Conservation (phyloP, 192 early-diverging fungal species). For the Chytriomyces hyalinus region DNA sequence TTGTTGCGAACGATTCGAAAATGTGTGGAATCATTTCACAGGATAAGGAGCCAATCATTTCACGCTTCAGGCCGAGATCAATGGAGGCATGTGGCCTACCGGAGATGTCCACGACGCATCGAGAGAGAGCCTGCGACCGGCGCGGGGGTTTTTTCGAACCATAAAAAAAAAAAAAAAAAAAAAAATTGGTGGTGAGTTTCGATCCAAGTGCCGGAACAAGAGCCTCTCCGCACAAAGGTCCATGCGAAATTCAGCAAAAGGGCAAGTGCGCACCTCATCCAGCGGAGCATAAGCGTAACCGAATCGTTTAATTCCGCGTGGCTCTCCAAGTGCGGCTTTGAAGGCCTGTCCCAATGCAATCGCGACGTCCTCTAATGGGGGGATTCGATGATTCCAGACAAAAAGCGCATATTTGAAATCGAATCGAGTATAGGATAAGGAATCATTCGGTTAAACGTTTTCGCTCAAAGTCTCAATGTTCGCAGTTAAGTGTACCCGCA, state of each 20-base stretch:
- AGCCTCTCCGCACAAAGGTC: constrained; percentile 15
- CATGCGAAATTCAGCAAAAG: not conserved
- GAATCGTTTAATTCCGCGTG: constrained; percentile 91
- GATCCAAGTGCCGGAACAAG: not conserved
- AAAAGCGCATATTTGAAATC: too few relatives aligned
- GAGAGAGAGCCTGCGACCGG: constrained; percentile 71
- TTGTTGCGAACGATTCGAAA: constrained; percentile 87
- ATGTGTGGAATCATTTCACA: constrained; percentile 99
- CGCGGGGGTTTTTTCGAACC: too few relatives aligned
- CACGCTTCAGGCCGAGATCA: constrained; percentile 87
- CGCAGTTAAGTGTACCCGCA: constrained; percentile 44
- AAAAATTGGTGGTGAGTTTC: too few relatives aligned
- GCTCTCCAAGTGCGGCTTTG: constrained; percentile 89
- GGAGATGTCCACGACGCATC: constrained; percentile 97
- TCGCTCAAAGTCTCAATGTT: not conserved
- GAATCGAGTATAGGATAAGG: too few relatives aligned
- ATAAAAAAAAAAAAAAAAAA: too few relatives aligned
- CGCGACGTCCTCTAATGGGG: constrained; percentile 78
- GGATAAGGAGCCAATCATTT: constrained; percentile 86
- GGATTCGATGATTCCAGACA: too few relatives aligned
- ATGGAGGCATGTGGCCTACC: constrained; percentile 85
- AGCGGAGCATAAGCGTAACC: constrained; percentile 94
- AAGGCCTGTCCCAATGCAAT: constrained; percentile 94
- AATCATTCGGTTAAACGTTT: too few relatives aligned
- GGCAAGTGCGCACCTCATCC: constrained; percentile 69